A percentile compares a stretch with the other conserved stretches of the same genome.
Conservation (phyloP, 192 early-diverging fungal species). For the Linnemannia zychae region DNA sequence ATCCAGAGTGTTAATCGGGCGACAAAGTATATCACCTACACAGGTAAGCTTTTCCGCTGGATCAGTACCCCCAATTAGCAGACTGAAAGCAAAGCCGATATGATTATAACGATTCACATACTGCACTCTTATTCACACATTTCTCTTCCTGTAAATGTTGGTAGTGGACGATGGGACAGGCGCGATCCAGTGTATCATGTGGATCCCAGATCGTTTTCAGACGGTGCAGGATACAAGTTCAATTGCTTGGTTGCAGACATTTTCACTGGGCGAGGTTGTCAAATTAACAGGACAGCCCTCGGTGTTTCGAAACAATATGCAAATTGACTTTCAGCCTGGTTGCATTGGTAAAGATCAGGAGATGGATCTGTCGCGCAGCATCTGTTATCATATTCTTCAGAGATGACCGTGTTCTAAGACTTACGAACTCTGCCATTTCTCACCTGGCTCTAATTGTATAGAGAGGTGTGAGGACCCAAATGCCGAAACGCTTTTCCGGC, state of each 20-base stretch:
- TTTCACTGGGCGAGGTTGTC: conserved; percentile 28
- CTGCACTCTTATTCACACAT: background rate
- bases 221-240: conserved; percentile 9
- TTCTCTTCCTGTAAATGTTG: too few species aligned
- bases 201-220: conserved; percentile 47
- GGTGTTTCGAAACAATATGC: conserved; percentile 16
- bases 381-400: too few species aligned
- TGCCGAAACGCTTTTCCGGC: conserved; percentile 42
- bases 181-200: conserved; percentile 33
- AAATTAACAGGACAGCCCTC: conserved; percentile 1
- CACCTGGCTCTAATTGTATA: background rate
- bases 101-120: background rate
- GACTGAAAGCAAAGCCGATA: too few species aligned
- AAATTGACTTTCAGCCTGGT: conserved; percentile 33
- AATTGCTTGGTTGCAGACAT: background rate
- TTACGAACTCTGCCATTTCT: background rate
- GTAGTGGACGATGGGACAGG: conserved; percentile 52
- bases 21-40: conserved; percentile 20
- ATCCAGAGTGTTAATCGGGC: conserved; percentile 26
- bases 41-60: conserved; percentile 1
- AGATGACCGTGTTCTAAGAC: too few species aligned
- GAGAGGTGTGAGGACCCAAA: conserved; percentile 26
- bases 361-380: too few species aligned
- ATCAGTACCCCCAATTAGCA: conserved; percentile 6
- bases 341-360: conserved; percentile 10